Evolutionary conservation across 2,329 filamentous ascomycete genomes (phyloP).

Genomic region (Malbranchea cinnamomea): DNA sequence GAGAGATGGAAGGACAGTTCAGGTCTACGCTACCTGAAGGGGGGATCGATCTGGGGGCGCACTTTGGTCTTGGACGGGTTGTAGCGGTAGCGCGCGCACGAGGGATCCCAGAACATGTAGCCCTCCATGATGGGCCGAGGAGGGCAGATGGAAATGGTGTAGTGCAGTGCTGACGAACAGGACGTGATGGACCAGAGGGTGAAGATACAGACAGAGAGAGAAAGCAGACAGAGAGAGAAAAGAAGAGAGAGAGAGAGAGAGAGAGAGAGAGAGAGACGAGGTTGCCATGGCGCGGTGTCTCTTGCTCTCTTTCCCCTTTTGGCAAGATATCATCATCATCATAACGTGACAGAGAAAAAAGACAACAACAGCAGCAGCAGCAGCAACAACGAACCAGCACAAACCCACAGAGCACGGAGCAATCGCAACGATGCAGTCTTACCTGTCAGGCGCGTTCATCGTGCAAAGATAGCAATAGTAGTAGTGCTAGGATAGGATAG

Average conservation of each 20-base stretch:
- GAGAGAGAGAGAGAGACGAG: background rate
- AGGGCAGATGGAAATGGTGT: background rate
- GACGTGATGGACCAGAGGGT: conserved; percentile 5
- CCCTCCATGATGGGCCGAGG: background rate
- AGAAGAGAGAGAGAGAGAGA: conserved; percentile 1
- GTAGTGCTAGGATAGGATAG: background rate
- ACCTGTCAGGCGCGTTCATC: conserved; percentile 43
- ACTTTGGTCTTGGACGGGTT: conserved; percentile 10
- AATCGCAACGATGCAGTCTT: too few relatives aligned
- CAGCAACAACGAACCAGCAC: too few relatives aligned
- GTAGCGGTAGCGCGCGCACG: conserved; percentile 9
- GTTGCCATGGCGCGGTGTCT: too few relatives aligned
- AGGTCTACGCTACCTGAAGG: conserved; percentile 8
- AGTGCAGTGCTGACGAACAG: background rate
- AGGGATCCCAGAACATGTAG: conserved; percentile 9
- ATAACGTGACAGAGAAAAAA: conserved; percentile 3
- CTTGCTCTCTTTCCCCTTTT: too few relatives aligned
- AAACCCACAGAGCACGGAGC: too few relatives aligned
- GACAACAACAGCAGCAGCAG: too few relatives aligned
- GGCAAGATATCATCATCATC: background rate
- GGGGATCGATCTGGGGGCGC: conserved; percentile 9
- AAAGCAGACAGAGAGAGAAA: conserved; percentile 1
- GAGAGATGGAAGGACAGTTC: conserved; percentile 4
- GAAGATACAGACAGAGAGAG: conserved; percentile 2
- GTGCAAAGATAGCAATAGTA: conserved; percentile 8